These are phyloP conservation scores for Mycena sanguinolenta DNA, from an alignment of 768 basidiomycete species.

Conservation along the genomic window DNA sequence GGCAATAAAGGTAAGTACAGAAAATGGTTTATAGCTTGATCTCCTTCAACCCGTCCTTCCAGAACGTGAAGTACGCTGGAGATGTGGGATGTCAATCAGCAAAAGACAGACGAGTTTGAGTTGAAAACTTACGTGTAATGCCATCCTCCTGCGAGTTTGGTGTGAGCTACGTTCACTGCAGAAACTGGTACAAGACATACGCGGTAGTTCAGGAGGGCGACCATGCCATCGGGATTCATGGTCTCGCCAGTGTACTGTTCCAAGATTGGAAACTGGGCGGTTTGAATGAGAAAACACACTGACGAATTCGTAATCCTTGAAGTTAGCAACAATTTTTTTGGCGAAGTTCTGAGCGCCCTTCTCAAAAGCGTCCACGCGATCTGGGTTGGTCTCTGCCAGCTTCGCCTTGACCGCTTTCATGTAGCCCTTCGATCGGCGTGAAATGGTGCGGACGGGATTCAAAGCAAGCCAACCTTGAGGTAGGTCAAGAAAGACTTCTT, in stretches of 20 bases:
- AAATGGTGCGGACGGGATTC: constrained; percentile 13
- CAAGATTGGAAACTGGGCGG: neutral
- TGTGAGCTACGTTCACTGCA: neutral
- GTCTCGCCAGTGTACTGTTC: constrained; percentile 75
- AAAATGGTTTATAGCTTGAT: constrained; percentile 67
- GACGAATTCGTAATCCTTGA: constrained; percentile 96
- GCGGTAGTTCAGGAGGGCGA: constrained; percentile 95
- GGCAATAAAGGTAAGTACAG: constrained; percentile 11
- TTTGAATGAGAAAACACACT: constrained; percentile 43
- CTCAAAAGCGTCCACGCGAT: constrained; percentile 82
- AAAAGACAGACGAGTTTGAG: neutral
- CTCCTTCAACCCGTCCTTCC: constrained; percentile 94
- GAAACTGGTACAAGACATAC: constrained; percentile 55
- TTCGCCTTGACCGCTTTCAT: constrained; percentile 91
- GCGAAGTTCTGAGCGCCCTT: constrained; percentile 80
- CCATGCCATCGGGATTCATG: constrained; percentile 93
- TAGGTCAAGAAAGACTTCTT: constrained; percentile 89
- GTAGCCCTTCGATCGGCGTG: constrained; percentile 70
- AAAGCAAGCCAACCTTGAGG: constrained; percentile 73
- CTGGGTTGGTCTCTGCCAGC: constrained; percentile 67
- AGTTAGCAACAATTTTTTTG: constrained; percentile 90
- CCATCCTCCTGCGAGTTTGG: constrained; percentile 72
- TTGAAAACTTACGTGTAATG: constrained; percentile 74
- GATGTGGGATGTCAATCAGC: constrained; percentile 29
- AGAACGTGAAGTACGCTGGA: constrained; percentile 91